A percentile compares a stretch with the other conserved stretches of the same genome.
Conservation (phyloP, 805 yeast species). For the Cyberlindnera petersonii region DNA sequence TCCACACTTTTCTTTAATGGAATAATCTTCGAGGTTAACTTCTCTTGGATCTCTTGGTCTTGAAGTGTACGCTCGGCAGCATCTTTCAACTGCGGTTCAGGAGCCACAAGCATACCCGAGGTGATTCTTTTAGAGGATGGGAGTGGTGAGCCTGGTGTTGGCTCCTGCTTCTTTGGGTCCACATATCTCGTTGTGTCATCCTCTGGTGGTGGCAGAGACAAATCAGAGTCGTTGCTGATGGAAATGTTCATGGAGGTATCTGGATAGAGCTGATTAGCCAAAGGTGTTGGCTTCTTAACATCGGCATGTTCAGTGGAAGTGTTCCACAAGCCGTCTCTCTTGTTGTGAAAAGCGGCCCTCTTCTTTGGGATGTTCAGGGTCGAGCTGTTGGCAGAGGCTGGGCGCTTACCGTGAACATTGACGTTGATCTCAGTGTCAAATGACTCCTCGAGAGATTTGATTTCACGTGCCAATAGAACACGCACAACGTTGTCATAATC, state of each 20-base stretch:
- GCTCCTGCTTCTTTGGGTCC: constrained; percentile 25
- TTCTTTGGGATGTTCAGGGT: constrained; percentile 27
- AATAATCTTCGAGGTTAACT: constrained; percentile 20
- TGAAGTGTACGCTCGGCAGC: constrained; percentile 36
- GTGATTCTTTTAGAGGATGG: constrained; percentile 36
- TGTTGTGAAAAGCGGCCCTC: constrained; percentile 10
- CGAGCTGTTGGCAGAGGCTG: constrained; percentile 23
- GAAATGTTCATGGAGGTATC: constrained; percentile 24
- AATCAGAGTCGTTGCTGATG: constrained; percentile 31
- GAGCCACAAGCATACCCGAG: constrained; percentile 41
- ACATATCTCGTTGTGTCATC: constrained; percentile 18
- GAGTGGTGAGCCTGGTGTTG: constrained; percentile 18
- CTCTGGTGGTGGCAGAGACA: constrained; percentile 28
- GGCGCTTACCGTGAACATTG: constrained; percentile 22
- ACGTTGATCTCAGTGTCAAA: constrained; percentile 8
- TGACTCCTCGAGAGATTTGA: constrained; percentile 27
- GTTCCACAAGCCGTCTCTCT: constrained; percentile 18
- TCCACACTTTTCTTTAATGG: constrained; percentile 19
- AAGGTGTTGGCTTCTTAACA: constrained; percentile 36
- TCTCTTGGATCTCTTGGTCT: constrained; percentile 34
- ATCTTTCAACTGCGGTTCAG: constrained; percentile 40
- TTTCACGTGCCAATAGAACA: constrained; percentile 41
- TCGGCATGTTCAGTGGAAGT: constrained; percentile 7
- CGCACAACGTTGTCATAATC: constrained; percentile 43
- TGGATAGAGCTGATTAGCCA: constrained; percentile 38